A percentile compares a stretch with the other conserved stretches of the same genome.
Evolutionary conservation across 225 moss, liverwort and hornwort species (phyloP).

Genomic region (Pseudisothecium myosuroides): DNA sequence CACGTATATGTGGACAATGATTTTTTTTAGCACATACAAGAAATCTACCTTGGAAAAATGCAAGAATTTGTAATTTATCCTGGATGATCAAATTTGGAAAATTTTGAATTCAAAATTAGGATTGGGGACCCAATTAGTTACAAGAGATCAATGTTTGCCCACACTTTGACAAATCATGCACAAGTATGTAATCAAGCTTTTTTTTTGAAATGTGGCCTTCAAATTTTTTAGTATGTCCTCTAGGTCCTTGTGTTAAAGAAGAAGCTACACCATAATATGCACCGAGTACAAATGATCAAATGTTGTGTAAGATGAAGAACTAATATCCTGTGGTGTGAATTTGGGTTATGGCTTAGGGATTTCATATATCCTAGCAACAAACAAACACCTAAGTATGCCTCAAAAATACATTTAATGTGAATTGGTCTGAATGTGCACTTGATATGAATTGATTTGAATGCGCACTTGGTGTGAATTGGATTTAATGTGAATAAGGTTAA

Average conservation of each 20-base stretch:
- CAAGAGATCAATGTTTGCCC: not conserved
- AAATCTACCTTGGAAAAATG: not conserved
- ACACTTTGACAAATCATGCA: not conserved
- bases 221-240: fast-evolving
- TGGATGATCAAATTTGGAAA: fast-evolving
- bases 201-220: not conserved
- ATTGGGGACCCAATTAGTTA: not conserved
- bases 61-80: not conserved
- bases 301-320: not conserved
- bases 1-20: not conserved
- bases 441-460: not conserved
- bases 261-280: not conserved
- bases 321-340: not conserved
- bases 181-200: no score
- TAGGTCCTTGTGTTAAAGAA: not conserved
- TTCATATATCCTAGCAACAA: not conserved
- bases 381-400: not conserved
- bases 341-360: not conserved
- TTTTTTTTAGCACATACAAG: fast-evolving
- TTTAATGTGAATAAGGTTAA: not conserved
- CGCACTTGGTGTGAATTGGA: no score
- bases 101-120: not conserved
- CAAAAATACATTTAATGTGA: not conserved
- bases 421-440: not conserved
- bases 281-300: not conserved